A percentile compares a stretch with the other conserved stretches of the same genome.
These are phyloP conservation scores for Cucumis cinereus DNA, from an alignment of 306 rosid species.

Conservation along the genomic window DNA sequence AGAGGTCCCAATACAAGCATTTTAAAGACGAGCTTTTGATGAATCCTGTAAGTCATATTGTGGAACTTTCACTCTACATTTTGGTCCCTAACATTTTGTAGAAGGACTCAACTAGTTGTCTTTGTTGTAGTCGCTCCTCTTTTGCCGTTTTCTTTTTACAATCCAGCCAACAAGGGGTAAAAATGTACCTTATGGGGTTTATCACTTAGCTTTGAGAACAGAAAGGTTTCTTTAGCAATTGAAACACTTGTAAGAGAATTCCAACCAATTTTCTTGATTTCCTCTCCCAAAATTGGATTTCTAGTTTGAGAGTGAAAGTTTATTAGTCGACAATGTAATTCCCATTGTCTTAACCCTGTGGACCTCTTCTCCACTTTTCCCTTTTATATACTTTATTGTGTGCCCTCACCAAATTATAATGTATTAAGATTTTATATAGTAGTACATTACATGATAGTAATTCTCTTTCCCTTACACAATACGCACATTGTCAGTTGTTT, in stretches of 20 bases:
- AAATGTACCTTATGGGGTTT: background rate
- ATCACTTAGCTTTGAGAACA: background rate
- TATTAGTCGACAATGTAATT: background rate
- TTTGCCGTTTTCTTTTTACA: background rate
- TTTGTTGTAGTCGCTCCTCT: background rate
- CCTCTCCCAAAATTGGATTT: background rate
- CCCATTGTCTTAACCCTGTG: background rate
- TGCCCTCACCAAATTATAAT: background rate
- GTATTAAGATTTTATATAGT: background rate
- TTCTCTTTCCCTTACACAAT: background rate
- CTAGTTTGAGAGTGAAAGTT: background rate
- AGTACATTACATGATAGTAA: background rate
- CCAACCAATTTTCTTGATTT: background rate
- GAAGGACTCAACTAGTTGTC: background rate
- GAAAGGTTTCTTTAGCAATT: background rate
- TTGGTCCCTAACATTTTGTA: background rate
- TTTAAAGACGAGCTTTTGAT: conserved; percentile 82
- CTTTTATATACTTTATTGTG: background rate
- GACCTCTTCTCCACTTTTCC: background rate
- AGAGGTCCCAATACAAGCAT: conserved; percentile 85
- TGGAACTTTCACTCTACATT: background rate
- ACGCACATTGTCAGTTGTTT: background rate
- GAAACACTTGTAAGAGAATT: background rate
- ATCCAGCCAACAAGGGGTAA: background rate
- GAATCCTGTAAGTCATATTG: conserved; percentile 86